Evolutionary conservation across 179 eudicot genomes (phyloP), one percentile per base, ranked within the genome.

Genomic region (Camellia oleifera): DNA sequence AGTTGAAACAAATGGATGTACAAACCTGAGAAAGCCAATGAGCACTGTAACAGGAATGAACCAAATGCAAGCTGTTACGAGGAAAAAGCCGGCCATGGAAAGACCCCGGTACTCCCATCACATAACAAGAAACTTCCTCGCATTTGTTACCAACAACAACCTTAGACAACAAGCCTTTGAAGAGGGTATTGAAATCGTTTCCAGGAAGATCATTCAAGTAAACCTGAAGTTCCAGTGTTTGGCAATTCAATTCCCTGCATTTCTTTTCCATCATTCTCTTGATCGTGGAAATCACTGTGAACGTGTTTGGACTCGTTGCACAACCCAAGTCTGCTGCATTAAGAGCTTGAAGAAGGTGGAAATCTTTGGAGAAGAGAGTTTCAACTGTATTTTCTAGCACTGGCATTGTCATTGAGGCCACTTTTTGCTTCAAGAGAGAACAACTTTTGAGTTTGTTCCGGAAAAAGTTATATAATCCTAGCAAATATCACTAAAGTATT

Each of bases 11-110:
- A 57, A 58, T 14, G 32, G 23, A 45, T 18, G 17, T 32, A 20
- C 17, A 20, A 1, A 76, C 79, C 70, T 76, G 79, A 50, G 79
- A 62, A 10, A 76, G 79, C 79, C 79, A 76, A 15, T 76, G 79
- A 26, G 8, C 70, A 50, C 79, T 76, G 60, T 76, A 76, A 13
- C 20, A 40, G 62, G 79, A 76, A 48, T 63, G 60, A 45, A 63
- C 58, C 14, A 76, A 7, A 18, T 76, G 79, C 45, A 76, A 45
- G 58, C 8, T 44, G 9, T 62, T 64, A 2, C 44, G n/a, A 20
- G 79, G 71, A 48, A 75, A 76, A 46, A 76, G 79, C n/a, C 79
- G 15, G 15, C 60, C 70, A 63, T 76, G 79, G 48, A 76, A 76
- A n/a, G 79, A 76, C 14, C 79, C 79, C 18, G 79, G 57, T 17